Percentiles rank a stretch among this genome's conserved stretches.
These are phyloP conservation scores for Aspergillus luchuensis DNA, from an alignment of 2,329 filamentous ascomycete genomes.

Conservation along the genomic window DNA sequence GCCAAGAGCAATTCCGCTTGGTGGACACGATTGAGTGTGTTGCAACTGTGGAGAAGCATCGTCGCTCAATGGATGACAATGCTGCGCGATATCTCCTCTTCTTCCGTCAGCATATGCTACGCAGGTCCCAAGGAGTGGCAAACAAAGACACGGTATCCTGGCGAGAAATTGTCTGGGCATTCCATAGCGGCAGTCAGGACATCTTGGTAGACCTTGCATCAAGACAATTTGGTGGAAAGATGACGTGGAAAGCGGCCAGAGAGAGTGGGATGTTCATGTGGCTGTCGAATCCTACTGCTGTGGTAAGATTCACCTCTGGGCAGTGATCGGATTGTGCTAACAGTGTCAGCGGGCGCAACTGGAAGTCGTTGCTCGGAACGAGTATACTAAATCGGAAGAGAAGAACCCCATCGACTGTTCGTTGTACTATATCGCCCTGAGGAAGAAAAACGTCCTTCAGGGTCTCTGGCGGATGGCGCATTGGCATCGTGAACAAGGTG, in stretches of 20 bases:
- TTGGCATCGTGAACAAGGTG: slow-evolving; percentile 82
- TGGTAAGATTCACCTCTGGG: slow-evolving; percentile 59
- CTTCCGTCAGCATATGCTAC: slow-evolving; percentile 77
- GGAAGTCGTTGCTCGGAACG: slow-evolving; percentile 86
- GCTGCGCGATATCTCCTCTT: slow-evolving; percentile 85
- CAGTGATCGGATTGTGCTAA: slow-evolving; percentile 15
- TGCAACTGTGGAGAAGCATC: slow-evolving; percentile 80
- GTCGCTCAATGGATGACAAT: slow-evolving; percentile 87
- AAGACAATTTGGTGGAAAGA: slow-evolving; percentile 73
- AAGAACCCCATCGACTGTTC: slow-evolving; percentile 91
- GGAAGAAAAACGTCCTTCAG: slow-evolving; percentile 86
- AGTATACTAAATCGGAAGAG: slow-evolving; percentile 84
- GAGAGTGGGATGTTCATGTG: slow-evolving; percentile 95
- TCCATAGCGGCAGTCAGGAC: slow-evolving; percentile 67
- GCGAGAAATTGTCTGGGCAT: slow-evolving; percentile 52
- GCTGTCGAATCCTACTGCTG: slow-evolving; percentile 73
- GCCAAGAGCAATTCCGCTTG: slow-evolving; percentile 82
- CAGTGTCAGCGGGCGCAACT: slow-evolving; percentile 69
- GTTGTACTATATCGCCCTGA: slow-evolving; percentile 85
- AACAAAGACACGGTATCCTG: slow-evolving; percentile 63
- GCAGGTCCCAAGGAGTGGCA: slow-evolving; percentile 63
- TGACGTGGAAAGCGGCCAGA: slow-evolving; percentile 82
- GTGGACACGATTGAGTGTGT: slow-evolving; percentile 83
- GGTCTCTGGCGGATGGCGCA: slow-evolving; percentile 93
- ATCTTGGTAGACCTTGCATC: slow-evolving; percentile 83